Base-by-base conservation (phyloP, 2,329 filamentous ascomycete genomes). In the Ophidiomyces ophidiicola region DNA sequence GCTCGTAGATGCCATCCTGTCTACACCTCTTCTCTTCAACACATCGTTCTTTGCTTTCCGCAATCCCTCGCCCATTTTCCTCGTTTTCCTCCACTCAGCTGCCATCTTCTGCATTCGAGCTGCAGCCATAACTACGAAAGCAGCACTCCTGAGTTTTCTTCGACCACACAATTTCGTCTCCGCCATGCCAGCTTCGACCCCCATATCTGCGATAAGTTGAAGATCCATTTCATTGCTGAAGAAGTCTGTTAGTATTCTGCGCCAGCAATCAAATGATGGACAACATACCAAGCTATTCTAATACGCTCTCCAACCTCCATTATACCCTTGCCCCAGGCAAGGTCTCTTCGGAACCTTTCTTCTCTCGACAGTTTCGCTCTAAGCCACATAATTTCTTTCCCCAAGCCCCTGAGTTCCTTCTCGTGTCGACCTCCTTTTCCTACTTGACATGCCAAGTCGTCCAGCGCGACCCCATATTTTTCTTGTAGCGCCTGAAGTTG, bases 351-450 rank as follows among this genome's bases (percentile, higher is more conserved):
- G 62, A 96, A 79, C 36, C 73, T 75, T 50, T 83, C 76, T 61
- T 94, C 88, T 21, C 90, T 74, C 55, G 76, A 72, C 64, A 82
- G 82, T 37, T 80, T 76, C 1, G 84, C 83, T 52, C 86, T 77
- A 58, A 96, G 76, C 77, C 83, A 96, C 53, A 86, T 75, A 57
- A 96, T 88, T 62, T 96, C 87, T 63, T 90, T 82, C 38, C 76
- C 74, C 55, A 96, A 70, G 12, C 88, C 88, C 49, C 78, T 76
- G 38, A 94, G 75, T 52, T 85, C 77, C 32, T 80, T 76, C 35
- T 71, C 67, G 56, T 67, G 53, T 48, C 59, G 51, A 54, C 57
- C 48, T 53, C 65, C 57, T 63, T 65, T 61, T 62, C 51, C 60
- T 56, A 48, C 50, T 25, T 52, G 62, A 28, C 49, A 50, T 31